Base-by-base conservation (phyloP, 352 stramenopile species). In the Globisporangium carolinianum region DNA sequence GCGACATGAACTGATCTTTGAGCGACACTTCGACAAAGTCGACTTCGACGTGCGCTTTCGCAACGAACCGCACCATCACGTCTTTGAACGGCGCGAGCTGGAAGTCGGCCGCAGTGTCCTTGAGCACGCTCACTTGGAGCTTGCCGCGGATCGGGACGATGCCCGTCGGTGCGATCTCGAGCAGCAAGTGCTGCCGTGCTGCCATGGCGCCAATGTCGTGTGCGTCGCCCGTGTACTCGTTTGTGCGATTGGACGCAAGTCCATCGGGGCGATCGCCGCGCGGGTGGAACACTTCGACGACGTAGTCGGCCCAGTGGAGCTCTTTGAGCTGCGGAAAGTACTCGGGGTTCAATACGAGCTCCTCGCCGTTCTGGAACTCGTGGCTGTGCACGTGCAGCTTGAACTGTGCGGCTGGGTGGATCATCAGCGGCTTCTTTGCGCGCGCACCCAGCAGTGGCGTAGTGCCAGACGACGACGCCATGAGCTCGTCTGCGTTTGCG, bases 1-100 rank as follows among this genome's bases (percentile, higher is more conserved):
- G 86, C 18, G 89, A 96, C 61, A 97, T 75, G 67, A 97, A 98
- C 66, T 97, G 85, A 69, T 95, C 86, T 56, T 96, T 96, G 47
- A 97, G 72, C 36, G 83, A 90, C 37, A 96, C 73, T 66, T 97
- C 89, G 41, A 97, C 85, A 58, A 96, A 96, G 52, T 96, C 83
- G 53, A 95, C 69, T 39, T 79, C 71, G 24, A 93, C 87, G 35
- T 81, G 69, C 17, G 72, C 67, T 68, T 92, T 91, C 41, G 84
- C 71, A 17, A 96, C 61, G 54, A 92, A 92, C 36, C 84, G 80
- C 57, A 94, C 75, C 47, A 84, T 87, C 53, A 91, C 84, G 57
- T 92, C 80, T 55, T 91, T 85, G 54, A 90, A 90, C 11, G 81
- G 67, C 41, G 71, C 78, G 52, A 94, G 62, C 48, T 87, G 72